These are phyloP conservation scores for Ustilaginoidea virens DNA, from an alignment of 2,329 filamentous ascomycete species.

Conservation along the genomic window DNA sequence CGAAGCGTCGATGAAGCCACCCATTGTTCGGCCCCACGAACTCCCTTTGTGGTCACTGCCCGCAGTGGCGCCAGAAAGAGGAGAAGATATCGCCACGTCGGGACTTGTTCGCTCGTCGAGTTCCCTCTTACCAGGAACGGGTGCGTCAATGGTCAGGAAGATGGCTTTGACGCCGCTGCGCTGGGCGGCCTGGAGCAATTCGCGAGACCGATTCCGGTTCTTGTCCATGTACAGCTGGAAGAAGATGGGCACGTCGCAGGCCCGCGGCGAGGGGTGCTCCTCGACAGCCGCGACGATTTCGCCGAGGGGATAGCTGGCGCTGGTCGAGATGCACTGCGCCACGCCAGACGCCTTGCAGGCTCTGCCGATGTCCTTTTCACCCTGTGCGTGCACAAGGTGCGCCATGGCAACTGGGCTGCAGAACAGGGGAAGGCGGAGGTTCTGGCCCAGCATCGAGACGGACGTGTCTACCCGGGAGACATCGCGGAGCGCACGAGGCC, in stretches of 20 bases:
- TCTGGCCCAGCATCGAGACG: constrained; percentile 38
- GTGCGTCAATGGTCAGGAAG: constrained; percentile 43
- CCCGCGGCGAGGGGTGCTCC: constrained; percentile 4
- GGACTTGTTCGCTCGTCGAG: constrained; percentile 29
- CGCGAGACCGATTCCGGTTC: constrained; percentile 33
- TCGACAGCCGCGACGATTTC: constrained; percentile 27
- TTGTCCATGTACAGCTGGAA: constrained; percentile 50
- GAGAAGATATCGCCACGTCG: constrained; percentile 18
- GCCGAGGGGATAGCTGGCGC: constrained; percentile 39
- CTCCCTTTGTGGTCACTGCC: constrained; percentile 38
- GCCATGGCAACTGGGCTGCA: constrained; percentile 24
- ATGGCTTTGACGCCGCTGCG: constrained; percentile 33
- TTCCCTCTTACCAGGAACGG: constrained; percentile 39
- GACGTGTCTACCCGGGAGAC: constrained; percentile 34
- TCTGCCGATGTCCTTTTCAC: constrained; percentile 42
- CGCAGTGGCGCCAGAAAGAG: constrained; percentile 32
- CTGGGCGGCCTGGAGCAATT: constrained; percentile 28
- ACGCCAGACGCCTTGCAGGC: too few relatives aligned
- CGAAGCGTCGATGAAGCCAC: constrained; percentile 38
- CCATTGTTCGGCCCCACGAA: constrained; percentile 38
- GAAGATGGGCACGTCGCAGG: too few relatives aligned
- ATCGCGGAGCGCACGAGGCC: constrained; percentile 41
- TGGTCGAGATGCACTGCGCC: constrained; percentile 48
- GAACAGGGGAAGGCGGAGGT: constrained; percentile 42
- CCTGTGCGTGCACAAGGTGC: constrained; percentile 41